Conservation (phyloP, 2,329 filamentous ascomycete species). For the Aspergillus hiratsukae region DNA sequence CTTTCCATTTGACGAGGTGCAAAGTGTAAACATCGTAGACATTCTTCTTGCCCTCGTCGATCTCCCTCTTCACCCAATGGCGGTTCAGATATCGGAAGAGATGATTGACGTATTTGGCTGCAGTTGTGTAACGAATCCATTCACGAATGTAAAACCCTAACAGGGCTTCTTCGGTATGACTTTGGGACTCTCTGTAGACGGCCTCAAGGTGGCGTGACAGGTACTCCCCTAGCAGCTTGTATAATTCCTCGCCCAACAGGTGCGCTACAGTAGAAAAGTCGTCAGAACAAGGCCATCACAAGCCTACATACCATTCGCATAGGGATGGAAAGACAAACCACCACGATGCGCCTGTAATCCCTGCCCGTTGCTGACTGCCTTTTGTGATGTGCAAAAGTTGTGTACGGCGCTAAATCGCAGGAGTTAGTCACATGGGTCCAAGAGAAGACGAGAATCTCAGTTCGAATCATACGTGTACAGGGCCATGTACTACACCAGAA, state of each 20-base stretch:
- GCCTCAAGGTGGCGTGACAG: slow-evolving; percentile 70
- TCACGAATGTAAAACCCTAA: slow-evolving; percentile 92
- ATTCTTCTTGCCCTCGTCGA: slow-evolving; percentile 97
- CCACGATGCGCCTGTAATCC: slow-evolving; percentile 61
- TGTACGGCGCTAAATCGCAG: slow-evolving; percentile 67
- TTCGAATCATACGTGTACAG: slow-evolving; percentile 70
- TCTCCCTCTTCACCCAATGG: slow-evolving; percentile 98
- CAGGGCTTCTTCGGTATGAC: slow-evolving; percentile 83
- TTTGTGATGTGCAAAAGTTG: slow-evolving; percentile 98
- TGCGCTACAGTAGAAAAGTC: slow-evolving; percentile 59
- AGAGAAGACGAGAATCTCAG: slow-evolving; percentile 16
- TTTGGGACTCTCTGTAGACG: slow-evolving; percentile 68
- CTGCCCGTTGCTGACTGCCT: slow-evolving; percentile 64
- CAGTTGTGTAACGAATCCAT: slow-evolving; percentile 92
- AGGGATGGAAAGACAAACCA: slow-evolving; percentile 48
- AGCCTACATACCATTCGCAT: neutral
- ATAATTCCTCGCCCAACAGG: slow-evolving; percentile 90
- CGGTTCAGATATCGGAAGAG: slow-evolving; percentile 93
- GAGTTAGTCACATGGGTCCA: slow-evolving; percentile 13
- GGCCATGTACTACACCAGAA: slow-evolving; percentile 71
- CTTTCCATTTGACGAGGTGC: slow-evolving; percentile 91
- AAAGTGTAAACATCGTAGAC: slow-evolving; percentile 98
- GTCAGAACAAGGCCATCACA: slow-evolving; percentile 9
- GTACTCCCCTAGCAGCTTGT: slow-evolving; percentile 84
- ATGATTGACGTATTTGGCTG: slow-evolving; percentile 96